Evolutionary conservation across 345 rosid species (phyloP).

Genomic region (Gossypium herbaceum): DNA sequence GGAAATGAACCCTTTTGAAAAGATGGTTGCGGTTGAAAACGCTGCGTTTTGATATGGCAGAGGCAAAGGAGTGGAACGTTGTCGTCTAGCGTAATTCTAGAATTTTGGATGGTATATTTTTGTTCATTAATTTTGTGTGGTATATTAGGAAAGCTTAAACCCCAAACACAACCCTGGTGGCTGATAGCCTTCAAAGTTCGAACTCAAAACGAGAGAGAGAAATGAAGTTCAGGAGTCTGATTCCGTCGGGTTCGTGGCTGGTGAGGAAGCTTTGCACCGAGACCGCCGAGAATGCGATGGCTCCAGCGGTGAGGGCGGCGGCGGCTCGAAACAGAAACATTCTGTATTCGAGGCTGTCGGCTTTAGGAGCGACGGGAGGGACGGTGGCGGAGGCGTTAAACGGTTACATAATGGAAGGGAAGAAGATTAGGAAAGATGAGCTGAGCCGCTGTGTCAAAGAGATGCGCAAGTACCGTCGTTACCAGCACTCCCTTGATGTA

Average conservation of each 20-base stretch:
- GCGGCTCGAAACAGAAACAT: slow-evolving; percentile 3
- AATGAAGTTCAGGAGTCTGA: slow-evolving; percentile 24
- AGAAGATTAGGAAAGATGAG: slow-evolving; percentile 26
- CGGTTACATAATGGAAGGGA: slow-evolving; percentile 51
- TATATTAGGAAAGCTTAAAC: background rate
- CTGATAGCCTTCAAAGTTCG: background rate
- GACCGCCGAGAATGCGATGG: slow-evolving; percentile 14
- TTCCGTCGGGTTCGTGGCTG: slow-evolving; percentile 21
- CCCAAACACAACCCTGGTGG: background rate
- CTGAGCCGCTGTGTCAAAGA: slow-evolving; percentile 41
- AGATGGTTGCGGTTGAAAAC: background rate
- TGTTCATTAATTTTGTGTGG: too few species aligned
- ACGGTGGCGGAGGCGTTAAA: slow-evolving; percentile 50
- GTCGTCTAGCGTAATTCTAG: background rate
- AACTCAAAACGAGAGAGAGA: background rate
- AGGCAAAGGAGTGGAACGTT: background rate
- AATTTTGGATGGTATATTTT: too few species aligned
- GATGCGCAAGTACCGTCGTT: slow-evolving; percentile 55
- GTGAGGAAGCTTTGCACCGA: slow-evolving; percentile 29
- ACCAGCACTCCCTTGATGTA: slow-evolving; percentile 66
- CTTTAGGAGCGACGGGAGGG: slow-evolving; percentile 40
- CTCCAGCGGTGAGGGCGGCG: slow-evolving; percentile 1
- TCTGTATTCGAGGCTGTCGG: slow-evolving; percentile 52
- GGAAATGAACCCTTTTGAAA: background rate
- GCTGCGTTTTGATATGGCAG: background rate